Base-by-base conservation (phyloP, 495 filamentous ascomycete genomes). In the Aspergillus nidulans region DNA sequence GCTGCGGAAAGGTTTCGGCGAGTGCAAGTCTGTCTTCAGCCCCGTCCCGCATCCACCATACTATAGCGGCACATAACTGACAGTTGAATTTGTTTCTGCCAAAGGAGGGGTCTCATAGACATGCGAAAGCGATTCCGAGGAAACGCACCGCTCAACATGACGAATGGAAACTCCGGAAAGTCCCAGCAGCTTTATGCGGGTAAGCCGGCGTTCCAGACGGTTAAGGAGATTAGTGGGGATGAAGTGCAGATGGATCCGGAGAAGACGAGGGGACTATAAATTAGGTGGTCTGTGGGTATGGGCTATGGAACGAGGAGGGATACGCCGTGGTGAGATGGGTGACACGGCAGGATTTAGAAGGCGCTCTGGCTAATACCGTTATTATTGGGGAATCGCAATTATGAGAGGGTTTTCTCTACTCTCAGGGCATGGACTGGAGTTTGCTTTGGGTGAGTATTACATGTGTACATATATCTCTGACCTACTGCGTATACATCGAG, bases 111-210 rank as follows among this genome's bases (percentile, higher is more conserved):
- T 47, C 83, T 95, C 85, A 83, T 97, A 64, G 94, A 98, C 73
- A 98, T 98, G 95, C 87, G 95, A 65, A 98, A 98, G 72, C 86
- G 95, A 20, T 97, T 98, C 75, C 82, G 95, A 40, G 95, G 94
- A n/a, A 97, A 98, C 73, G 81, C 88, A 60, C 91, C 94, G 41
- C 79, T 96, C 57, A 78, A 82, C 23, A 79, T 88, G 24, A 72
- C 75, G 19, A 78, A 88, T 44, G 77, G 75, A 28, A 74, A 77
- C 40, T 65, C 73, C 19, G 69, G 71, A 44, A 56, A 64, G 23
- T 61, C 51, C 26, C 66, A 61, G 53, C 88, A 92, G 68, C 67
- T 97, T 46, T 97, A 97, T 70, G 89, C 83, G 8, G 92, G 92
- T 26, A 82, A 80, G 63, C 80, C 83, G 23, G 87, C 87, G 28